Conservation (phyloP, 768 basidiomycete species). For the Boletus vinaceobasis region DNA sequence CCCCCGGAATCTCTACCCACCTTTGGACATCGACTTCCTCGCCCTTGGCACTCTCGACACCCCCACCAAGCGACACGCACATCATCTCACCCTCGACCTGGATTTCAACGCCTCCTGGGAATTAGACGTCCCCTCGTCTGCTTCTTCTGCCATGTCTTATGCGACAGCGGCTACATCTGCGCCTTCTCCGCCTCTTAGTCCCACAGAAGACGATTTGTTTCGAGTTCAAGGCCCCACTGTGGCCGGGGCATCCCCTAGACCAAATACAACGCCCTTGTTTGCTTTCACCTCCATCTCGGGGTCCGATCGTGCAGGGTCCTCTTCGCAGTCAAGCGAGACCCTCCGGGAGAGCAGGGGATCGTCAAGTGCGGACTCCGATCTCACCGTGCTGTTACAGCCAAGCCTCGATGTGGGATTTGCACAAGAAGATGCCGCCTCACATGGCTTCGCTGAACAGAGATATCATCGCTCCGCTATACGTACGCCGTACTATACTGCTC, state of each 20-base stretch:
- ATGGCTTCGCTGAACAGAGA: constrained; percentile 12
- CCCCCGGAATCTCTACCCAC: background rate
- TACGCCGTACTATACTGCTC: constrained; percentile 34
- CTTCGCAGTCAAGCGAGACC: background rate
- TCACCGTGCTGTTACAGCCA: constrained; percentile 14
- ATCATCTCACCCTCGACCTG: constrained; percentile 24
- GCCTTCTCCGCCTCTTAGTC: constrained; percentile 7
- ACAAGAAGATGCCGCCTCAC: constrained; percentile 7
- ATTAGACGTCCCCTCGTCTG: constrained; percentile 14
- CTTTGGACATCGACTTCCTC: constrained; percentile 14
- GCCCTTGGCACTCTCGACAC: constrained; percentile 4
- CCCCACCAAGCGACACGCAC: constrained; percentile 3
- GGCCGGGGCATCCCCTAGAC: constrained; percentile 2
- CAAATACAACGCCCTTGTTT: constrained; percentile 3
- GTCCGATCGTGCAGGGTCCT: constrained; percentile 1
- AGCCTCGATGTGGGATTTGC: constrained; percentile 11
- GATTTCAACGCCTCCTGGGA: constrained; percentile 15
- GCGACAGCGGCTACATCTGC: constrained; percentile 14
- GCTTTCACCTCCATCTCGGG: constrained; percentile 5
- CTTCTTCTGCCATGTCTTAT: constrained; percentile 25
- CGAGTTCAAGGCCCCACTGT: background rate
- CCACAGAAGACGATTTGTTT: constrained; percentile 14
- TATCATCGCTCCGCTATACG: constrained; percentile 20
- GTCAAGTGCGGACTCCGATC: constrained; percentile 21
- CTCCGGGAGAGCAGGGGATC: constrained; percentile 8